These are phyloP conservation scores for Aphanocladium album DNA, from an alignment of 2,329 filamentous ascomycete genomes.

Conservation along the genomic window DNA sequence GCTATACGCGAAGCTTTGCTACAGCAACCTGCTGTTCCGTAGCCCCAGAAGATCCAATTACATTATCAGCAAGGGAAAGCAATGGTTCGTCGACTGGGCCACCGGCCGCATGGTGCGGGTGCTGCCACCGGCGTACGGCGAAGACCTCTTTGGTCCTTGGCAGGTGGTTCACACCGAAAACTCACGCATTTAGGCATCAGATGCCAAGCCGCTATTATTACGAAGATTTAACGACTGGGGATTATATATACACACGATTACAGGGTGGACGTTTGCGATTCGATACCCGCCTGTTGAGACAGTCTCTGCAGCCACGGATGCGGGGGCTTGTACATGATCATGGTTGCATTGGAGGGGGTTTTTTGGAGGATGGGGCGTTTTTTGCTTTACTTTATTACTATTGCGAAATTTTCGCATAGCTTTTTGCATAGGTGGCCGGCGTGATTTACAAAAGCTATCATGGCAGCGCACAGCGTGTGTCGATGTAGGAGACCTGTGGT, in stretches of 20 bases:
- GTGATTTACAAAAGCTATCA: conserved; percentile 4
- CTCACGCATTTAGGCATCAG: conserved; percentile 32
- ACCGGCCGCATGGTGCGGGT: conserved; percentile 52
- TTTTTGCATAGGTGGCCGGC: conserved; percentile 1
- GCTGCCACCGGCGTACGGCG: conserved; percentile 49
- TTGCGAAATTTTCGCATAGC: background rate
- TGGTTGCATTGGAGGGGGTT: background rate
- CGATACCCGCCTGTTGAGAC: background rate
- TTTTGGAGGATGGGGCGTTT: background rate
- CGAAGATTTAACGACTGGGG: conserved; percentile 7
- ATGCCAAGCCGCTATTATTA: background rate
- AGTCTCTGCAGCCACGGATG: background rate
- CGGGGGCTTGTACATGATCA: conserved; percentile 5
- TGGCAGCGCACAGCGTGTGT: background rate
- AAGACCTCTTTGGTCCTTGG: conserved; percentile 45
- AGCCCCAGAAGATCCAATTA: conserved; percentile 55
- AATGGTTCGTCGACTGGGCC: conserved; percentile 56
- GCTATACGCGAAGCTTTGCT: conserved; percentile 56
- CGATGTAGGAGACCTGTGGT: background rate
- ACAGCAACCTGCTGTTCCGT: conserved; percentile 52
- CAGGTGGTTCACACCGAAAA: conserved; percentile 47
- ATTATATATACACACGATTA: background rate
- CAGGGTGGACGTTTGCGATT: background rate
- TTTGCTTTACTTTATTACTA: background rate
- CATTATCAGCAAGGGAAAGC: conserved; percentile 51